These are phyloP conservation scores for Lachnellula cervina DNA, from an alignment of 2,329 filamentous ascomycete species.

Conservation along the genomic window DNA sequence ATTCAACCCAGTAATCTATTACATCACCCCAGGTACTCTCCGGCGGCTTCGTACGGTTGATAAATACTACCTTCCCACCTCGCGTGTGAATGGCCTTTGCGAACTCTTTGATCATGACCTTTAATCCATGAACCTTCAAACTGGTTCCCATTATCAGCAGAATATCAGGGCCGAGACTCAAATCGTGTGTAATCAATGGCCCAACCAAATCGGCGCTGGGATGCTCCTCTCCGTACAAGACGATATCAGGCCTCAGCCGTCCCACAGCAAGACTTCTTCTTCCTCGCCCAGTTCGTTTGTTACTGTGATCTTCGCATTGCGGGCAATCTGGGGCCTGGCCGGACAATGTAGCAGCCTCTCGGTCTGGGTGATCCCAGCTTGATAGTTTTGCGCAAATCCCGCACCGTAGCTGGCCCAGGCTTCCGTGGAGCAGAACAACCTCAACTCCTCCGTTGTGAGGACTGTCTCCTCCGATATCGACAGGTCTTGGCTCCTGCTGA, in stretches of 20 bases:
- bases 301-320: conserved; percentile 57
- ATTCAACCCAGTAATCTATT: conserved; percentile 69
- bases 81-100: conserved; percentile 62
- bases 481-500: conserved; percentile 34
- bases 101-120: conserved; percentile 66
- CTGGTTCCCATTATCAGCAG: conserved; percentile 68
- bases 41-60: conserved; percentile 67
- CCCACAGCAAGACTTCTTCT: conserved; percentile 64
- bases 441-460: conserved; percentile 29
- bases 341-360: conserved; percentile 42
- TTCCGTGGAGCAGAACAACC: conserved; percentile 66
- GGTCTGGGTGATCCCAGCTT: conserved; percentile 54
- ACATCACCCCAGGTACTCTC: conserved; percentile 69
- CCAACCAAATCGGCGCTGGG: conserved; percentile 64
- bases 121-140: conserved; percentile 65
- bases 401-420: conserved; percentile 60
- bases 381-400: conserved; percentile 54
- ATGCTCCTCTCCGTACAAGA: conserved; percentile 70
- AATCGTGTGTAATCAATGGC: conserved; percentile 62
- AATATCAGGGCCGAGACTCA: conserved; percentile 59
- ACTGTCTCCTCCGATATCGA: conserved; percentile 29
- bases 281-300: conserved; percentile 57
- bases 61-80: conserved; percentile 65
- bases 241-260: conserved; percentile 66
- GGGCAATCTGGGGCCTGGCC: conserved; percentile 65